phyloP scores from a whole-genome alignment of 306 rosid species.

The Canavalia gladiata region DNA sequence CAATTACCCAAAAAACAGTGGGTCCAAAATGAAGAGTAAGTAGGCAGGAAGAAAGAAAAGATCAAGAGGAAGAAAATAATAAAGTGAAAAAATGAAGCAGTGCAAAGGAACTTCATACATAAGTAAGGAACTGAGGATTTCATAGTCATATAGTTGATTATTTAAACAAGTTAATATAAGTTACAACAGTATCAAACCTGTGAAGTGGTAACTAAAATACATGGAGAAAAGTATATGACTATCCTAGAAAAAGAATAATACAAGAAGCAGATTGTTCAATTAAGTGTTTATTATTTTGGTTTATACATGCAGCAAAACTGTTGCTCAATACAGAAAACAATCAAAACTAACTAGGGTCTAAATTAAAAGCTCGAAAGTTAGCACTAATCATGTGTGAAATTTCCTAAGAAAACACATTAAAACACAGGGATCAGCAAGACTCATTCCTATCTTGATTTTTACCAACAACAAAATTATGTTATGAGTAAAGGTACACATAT shows the following conservation, averaged over 20 bases:
- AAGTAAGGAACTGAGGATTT: background rate
- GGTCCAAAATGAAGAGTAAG: background rate
- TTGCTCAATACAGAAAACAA: background rate
- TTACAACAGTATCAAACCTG: slow-evolving; percentile 8
- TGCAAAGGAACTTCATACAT: background rate
- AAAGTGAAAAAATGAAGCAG: background rate
- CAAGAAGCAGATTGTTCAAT: background rate
- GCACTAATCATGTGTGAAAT: background rate
- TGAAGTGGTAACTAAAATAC: background rate
- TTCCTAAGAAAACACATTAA: background rate
- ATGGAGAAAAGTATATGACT: slow-evolving; percentile 13
- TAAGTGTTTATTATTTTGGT: background rate
- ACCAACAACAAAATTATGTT: too few species aligned
- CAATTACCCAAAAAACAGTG: background rate
- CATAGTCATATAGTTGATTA: slow-evolving; percentile 20
- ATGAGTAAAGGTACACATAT: background rate
- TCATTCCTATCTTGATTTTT: slow-evolving; percentile 9
- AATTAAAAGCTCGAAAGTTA: background rate
- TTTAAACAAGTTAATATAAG: background rate
- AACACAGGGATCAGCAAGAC: background rate
- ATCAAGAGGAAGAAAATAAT: slow-evolving; percentile 2
- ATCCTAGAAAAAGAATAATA: background rate
- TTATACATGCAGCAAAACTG: background rate
- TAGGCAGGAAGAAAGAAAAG: background rate
- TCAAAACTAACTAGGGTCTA: background rate